phyloP scores from a whole-genome alignment of 177 flowering plant genomes.

The Tripterygium wilfordii region DNA sequence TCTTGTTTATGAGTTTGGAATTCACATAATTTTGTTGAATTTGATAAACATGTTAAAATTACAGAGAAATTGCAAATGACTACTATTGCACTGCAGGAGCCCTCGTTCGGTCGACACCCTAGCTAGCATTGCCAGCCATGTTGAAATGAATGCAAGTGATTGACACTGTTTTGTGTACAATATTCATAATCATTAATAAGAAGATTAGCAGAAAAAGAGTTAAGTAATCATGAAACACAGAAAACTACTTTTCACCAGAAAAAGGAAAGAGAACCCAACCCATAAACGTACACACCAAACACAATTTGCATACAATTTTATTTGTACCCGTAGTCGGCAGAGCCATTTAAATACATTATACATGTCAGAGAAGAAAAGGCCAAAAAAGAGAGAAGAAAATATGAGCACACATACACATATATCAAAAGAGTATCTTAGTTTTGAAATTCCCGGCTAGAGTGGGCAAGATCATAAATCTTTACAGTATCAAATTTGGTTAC shows the following conservation, averaged over 20 bases:
- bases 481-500: too few species aligned
- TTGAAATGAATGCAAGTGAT: neutral
- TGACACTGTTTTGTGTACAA: conserved; percentile 4
- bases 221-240: conserved; percentile 4
- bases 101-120: too few species aligned
- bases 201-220: conserved; percentile 8
- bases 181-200: conserved; percentile 7
- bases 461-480: too few species aligned
- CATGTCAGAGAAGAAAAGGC: neutral
- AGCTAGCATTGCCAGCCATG: neutral
- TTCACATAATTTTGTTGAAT: too few species aligned
- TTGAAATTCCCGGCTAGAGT: too few species aligned
- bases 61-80: too few species aligned
- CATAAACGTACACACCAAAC: neutral
- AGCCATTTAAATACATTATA: neutral
- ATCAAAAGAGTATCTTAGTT: too few species aligned
- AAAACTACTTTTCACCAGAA: neutral
- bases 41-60: too few species aligned
- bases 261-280: neutral
- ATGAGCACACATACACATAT: too few species aligned
- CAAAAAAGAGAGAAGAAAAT: too few species aligned
- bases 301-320: neutral
- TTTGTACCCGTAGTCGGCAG: conserved; percentile 21
- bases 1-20: too few species aligned
- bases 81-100: too few species aligned